phyloP scores from a whole-genome alignment of 441 rosid genomes.

The Viola pubescens region DNA sequence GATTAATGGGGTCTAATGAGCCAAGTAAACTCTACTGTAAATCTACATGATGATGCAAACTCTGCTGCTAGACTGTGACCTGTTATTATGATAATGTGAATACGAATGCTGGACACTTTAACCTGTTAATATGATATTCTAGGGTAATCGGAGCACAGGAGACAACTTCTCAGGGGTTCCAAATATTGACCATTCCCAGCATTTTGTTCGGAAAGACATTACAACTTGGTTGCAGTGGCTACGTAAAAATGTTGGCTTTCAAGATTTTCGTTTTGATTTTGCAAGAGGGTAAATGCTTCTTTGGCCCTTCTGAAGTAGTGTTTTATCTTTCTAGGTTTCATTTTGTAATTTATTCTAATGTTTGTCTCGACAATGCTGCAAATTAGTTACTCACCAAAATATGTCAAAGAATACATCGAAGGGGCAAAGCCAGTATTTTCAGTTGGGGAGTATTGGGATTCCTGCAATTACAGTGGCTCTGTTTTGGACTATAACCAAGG shows the following conservation, averaged over 20 bases:
- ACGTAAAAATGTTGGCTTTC: slow-evolving; percentile 62
- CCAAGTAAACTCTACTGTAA: too few species aligned
- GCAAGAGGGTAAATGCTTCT: slow-evolving; percentile 62
- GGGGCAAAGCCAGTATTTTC: slow-evolving; percentile 74
- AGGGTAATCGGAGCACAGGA: slow-evolving; percentile 84
- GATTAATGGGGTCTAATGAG: too few species aligned
- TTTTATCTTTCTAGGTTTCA: slow-evolving; percentile 6
- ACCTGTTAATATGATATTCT: slow-evolving; percentile 13
- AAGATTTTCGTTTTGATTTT: slow-evolving; percentile 92
- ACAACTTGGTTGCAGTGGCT: slow-evolving; percentile 75
- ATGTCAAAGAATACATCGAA: slow-evolving; percentile 80
- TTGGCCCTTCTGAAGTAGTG: slow-evolving; percentile 6
- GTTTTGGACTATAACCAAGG: slow-evolving; percentile 83
- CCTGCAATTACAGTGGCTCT: slow-evolving; percentile 61
- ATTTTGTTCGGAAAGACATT: slow-evolving; percentile 81
- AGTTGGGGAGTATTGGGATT: slow-evolving; percentile 93
- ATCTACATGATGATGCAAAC: too few species aligned
- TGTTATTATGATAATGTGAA: too few species aligned
- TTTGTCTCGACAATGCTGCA: slow-evolving; percentile 14
- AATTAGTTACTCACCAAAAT: slow-evolving; percentile 62
- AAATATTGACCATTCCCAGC: slow-evolving; percentile 81
- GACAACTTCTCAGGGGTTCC: slow-evolving; percentile 90
- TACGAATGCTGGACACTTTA: neutral
- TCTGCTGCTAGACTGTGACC: too few species aligned
- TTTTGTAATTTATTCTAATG: neutral